phyloP scores from a whole-genome alignment of 2,329 filamentous ascomycete species.

The Verruconis gallopava region DNA sequence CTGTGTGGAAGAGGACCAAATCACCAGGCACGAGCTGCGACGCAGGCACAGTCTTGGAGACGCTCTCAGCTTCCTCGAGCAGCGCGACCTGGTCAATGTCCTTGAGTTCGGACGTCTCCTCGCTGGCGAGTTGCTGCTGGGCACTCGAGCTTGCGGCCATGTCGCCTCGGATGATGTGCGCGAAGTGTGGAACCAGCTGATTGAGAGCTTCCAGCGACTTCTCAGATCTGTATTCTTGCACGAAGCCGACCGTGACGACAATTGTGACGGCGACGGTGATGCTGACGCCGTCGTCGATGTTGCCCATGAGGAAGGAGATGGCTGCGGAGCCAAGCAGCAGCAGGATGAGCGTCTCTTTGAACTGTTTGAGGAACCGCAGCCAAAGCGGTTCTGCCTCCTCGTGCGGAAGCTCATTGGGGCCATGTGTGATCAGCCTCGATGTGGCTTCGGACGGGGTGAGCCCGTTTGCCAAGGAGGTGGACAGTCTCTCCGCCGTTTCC shows the following conservation, averaged over 20 bases:
- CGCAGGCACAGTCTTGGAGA: conserved; percentile 76
- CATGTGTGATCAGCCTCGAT: conserved; percentile 64
- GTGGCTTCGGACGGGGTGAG: conserved; percentile 71
- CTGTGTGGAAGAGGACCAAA: conserved; percentile 84
- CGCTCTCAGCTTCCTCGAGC: conserved; percentile 53
- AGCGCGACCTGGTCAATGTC: conserved; percentile 42
- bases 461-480: conserved; percentile 73
- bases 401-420: conserved; percentile 87
- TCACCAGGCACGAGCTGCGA: conserved; percentile 82
- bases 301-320: conserved; percentile 81
- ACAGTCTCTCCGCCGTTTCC: conserved; percentile 63
- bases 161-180: conserved; percentile 69
- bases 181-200: conserved; percentile 86
- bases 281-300: conserved; percentile 87
- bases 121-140: conserved; percentile 13
- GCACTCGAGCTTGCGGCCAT: conserved; percentile 14
- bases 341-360: conserved; percentile 88
- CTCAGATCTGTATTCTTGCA: conserved; percentile 95
- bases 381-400: conserved; percentile 89
- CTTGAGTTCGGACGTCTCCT: conserved; percentile 29
- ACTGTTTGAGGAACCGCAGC: conserved; percentile 91
- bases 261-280: conserved; percentile 95
- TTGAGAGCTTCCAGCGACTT: conserved; percentile 93
- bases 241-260: conserved; percentile 88
- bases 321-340: conserved; percentile 80